Conservation (phyloP, 345 rosid species). For the Corchorus capsularis region DNA sequence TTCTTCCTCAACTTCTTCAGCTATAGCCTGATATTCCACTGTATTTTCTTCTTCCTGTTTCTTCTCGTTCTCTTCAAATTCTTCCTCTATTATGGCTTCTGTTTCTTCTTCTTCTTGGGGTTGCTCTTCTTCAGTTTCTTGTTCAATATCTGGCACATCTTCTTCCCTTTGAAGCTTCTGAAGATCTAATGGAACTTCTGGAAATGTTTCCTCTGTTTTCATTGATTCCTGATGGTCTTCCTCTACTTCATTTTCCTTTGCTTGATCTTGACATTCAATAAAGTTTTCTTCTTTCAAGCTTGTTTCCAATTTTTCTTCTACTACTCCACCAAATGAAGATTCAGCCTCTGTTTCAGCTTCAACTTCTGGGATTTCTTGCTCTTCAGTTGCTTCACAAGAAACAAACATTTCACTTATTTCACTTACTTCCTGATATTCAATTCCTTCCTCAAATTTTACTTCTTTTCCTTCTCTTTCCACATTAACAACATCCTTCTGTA, state of each 20-base stretch:
- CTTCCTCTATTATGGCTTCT: background rate
- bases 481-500: constrained; percentile 1
- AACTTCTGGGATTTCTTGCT: constrained; percentile 19
- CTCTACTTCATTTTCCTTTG: background rate
- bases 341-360: constrained; percentile 32
- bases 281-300: constrained; percentile 15
- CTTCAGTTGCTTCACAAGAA: constrained; percentile 30
- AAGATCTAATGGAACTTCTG: constrained; percentile 2
- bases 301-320: constrained; percentile 25
- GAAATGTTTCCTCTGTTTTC: background rate
- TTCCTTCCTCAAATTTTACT: constrained; percentile 33
- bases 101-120: constrained; percentile 19
- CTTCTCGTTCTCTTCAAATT: constrained; percentile 1
- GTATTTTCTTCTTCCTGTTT: constrained; percentile 17
- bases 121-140: constrained; percentile 8
- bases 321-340: no score
- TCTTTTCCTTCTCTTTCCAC: constrained; percentile 17
- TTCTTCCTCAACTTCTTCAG: constrained; percentile 5
- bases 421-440: constrained; percentile 36
- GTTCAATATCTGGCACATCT: background rate
- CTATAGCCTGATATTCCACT: background rate
- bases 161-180: background rate
- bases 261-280: background rate
- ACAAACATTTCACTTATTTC: constrained; percentile 35
- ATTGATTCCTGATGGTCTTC: constrained; percentile 8